phyloP scores from a whole-genome alignment of 495 filamentous ascomycete genomes.

The Hypoxylon lienhwacheense region DNA sequence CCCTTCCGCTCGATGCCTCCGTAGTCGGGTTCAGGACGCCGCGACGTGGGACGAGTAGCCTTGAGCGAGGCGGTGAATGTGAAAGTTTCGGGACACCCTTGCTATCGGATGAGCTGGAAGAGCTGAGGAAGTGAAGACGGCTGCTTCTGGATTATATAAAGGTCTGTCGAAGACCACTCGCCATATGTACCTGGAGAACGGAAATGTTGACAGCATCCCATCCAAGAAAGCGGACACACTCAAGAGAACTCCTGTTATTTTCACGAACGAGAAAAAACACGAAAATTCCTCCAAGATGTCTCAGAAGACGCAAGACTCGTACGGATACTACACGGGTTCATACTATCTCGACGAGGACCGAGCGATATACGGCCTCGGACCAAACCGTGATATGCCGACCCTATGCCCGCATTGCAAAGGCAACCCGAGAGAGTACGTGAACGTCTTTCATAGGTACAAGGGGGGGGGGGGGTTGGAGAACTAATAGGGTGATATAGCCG shows the following conservation, averaged over 20 bases:
- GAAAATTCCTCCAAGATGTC: constrained; percentile 3
- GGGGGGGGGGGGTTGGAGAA: neutral
- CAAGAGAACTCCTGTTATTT: neutral
- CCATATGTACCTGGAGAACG: neutral
- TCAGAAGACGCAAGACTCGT: constrained; percentile 13
- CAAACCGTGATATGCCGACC: constrained; percentile 29
- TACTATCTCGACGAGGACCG: constrained; percentile 24
- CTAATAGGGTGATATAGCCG: constrained; percentile 15
- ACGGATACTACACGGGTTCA: constrained; percentile 15
- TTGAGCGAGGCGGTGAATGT: constrained; percentile 16
- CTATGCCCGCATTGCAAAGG: constrained; percentile 30
- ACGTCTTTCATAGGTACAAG: neutral
- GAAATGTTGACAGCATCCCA: too few relatives aligned
- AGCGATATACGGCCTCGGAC: constrained; percentile 23
- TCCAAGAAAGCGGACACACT: neutral
- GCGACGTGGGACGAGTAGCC: constrained; percentile 16
- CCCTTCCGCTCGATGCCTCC: neutral
- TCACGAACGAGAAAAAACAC: neutral
- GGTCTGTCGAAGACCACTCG: neutral
- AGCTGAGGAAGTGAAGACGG: neutral
- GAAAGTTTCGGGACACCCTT: constrained; percentile 4
- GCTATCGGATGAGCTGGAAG: neutral
- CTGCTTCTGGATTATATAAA: constrained; percentile 4
- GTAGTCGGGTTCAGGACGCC: constrained; percentile 11
- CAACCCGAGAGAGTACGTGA: constrained; percentile 29